Percentiles rank a stretch among this genome's conserved stretches.
Conservation (phyloP, 1,284 basidiomycete genomes). For the Anthracocystis walkeri region DNA sequence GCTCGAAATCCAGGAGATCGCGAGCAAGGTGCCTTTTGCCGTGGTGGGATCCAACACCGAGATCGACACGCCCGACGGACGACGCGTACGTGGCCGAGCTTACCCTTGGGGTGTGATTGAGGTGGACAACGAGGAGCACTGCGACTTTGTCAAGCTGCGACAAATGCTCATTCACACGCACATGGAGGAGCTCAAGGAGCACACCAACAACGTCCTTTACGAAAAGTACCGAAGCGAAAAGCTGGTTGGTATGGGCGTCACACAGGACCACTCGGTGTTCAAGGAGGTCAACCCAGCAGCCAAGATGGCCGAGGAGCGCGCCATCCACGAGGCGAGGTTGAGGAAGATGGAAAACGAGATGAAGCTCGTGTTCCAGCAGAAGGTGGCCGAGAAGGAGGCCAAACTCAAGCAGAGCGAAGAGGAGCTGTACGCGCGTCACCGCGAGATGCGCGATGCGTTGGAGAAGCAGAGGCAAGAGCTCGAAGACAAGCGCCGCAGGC, state of each 20-base stretch:
- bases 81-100: constrained; percentile 65
- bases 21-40: constrained; percentile 67
- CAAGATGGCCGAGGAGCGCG: constrained; percentile 68
- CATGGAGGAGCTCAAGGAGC: constrained; percentile 70
- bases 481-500: constrained; percentile 94
- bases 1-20: constrained; percentile 67
- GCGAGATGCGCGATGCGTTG: constrained; percentile 72
- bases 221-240: constrained; percentile 67
- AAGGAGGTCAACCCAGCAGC: constrained; percentile 66
- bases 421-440: constrained; percentile 68
- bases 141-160: constrained; percentile 69
- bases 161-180: constrained; percentile 69
- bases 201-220: constrained; percentile 66
- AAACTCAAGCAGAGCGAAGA: constrained; percentile 70
- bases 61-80: constrained; percentile 66
- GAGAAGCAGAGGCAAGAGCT: constrained; percentile 95
- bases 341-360: constrained; percentile 70
- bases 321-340: constrained; percentile 68
- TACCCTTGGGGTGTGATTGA: constrained; percentile 69
- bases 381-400: constrained; percentile 69
- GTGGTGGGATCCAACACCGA: constrained; percentile 67
- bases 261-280: constrained; percentile 68
- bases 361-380: constrained; percentile 70
- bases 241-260: constrained; percentile 65
- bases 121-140: constrained; percentile 69